Conservation (phyloP, 192 early-diverging fungal genomes). For the Coemansia sp. region DNA sequence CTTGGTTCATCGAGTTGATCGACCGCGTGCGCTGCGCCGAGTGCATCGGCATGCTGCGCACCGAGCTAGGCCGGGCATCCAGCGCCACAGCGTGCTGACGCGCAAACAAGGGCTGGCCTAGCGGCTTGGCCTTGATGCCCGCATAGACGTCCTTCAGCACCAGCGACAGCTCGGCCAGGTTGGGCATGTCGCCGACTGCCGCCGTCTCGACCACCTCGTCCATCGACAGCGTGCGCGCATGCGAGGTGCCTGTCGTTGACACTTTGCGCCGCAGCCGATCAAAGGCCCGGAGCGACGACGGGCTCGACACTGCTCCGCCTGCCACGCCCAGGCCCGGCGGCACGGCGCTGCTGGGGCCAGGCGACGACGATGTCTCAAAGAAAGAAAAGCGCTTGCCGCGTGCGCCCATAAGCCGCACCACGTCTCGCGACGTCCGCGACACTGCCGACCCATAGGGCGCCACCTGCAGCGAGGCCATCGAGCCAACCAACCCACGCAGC, state of each 20-base stretch:
- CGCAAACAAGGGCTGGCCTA: conserved; percentile 53
- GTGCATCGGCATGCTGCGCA: conserved; percentile 50
- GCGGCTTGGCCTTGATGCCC: conserved; percentile 51
- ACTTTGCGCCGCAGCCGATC: conserved; percentile 53
- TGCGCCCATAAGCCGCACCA: conserved; percentile 48
- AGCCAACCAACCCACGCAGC: conserved; percentile 46
- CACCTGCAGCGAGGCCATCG: conserved; percentile 46
- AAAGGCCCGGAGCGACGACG: conserved; percentile 44
- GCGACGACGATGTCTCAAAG: conserved; percentile 21
- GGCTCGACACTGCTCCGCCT: conserved; percentile 21
- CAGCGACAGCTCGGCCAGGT: conserved; percentile 34
- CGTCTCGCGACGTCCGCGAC: conserved; percentile 46
- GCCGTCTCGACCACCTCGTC: conserved; percentile 16
- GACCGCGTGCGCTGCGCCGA: conserved; percentile 47
- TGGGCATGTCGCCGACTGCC: conserved; percentile 18
- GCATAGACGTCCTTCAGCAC: conserved; percentile 54
- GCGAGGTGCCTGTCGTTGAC: conserved; percentile 43
- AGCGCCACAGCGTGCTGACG: conserved; percentile 26
- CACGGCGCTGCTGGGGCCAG: background rate
- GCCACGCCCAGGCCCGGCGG: conserved; percentile 5
- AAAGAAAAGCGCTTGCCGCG: conserved; percentile 54
- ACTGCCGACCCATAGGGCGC: conserved; percentile 23
- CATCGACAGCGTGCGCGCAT: conserved; percentile 38
- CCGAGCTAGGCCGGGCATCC: conserved; percentile 46
- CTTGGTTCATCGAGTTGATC: conserved; percentile 44